phyloP scores from a whole-genome alignment of 768 basidiomycete genomes.

The Amanita pallidorosea region DNA sequence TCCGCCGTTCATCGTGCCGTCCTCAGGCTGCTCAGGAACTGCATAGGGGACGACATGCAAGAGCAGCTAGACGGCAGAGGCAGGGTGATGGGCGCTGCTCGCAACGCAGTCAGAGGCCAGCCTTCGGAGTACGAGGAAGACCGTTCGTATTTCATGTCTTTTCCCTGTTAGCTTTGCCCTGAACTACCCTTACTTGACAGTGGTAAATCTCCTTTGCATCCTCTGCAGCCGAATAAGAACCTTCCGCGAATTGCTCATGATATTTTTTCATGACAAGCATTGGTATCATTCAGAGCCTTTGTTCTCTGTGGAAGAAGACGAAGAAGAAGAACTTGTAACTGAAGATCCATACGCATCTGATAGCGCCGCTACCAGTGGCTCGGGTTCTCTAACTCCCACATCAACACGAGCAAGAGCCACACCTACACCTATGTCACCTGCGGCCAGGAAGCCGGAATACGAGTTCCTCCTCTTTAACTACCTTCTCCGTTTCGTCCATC shows the following conservation, averaged over 20 bases:
- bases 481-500: constrained; percentile 87
- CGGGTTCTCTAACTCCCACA: constrained; percentile 37
- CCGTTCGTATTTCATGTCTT: constrained; percentile 35
- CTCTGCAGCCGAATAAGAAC: constrained; percentile 88
- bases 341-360: constrained; percentile 23
- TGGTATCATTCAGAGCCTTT: constrained; percentile 74
- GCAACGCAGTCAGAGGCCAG: constrained; percentile 49
- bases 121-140: constrained; percentile 90
- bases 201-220: constrained; percentile 88
- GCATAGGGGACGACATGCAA: constrained; percentile 86
- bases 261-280: constrained; percentile 94
- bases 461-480: constrained; percentile 96
- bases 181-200: constrained; percentile 25
- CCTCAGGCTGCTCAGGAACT: constrained; percentile 72
- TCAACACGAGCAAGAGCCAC: constrained; percentile 50
- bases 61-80: constrained; percentile 75
- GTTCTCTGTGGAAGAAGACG: constrained; percentile 67
- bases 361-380: constrained; percentile 12
- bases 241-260: constrained; percentile 83
- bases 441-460: constrained; percentile 68
- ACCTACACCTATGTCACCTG: constrained; percentile 32
- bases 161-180: background rate
- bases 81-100: constrained; percentile 77
- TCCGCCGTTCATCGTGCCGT: constrained; percentile 86
- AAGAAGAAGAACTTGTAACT: constrained; percentile 55